Base-by-base conservation (phyloP, 768 basidiomycete genomes). In the Phylloporus rhodoxanthus region DNA sequence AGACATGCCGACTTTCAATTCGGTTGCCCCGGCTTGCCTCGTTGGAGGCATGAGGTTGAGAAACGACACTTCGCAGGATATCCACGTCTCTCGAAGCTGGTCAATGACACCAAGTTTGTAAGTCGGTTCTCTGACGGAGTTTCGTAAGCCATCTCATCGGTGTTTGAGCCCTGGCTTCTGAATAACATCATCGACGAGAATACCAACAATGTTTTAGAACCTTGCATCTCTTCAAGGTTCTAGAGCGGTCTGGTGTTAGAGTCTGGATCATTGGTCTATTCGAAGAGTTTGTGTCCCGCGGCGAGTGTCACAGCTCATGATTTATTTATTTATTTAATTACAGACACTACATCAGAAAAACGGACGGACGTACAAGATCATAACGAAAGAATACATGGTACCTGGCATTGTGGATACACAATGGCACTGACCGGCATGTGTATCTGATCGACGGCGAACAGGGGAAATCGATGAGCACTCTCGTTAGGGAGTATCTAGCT, bases 261-360 rank as follows among this genome's bases (percentile, higher is more conserved):
- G 74, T 94, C 43, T 91, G 92, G 6, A 62, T 94, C 25, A 84
- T 95, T 41, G 92, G 92, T 2, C 75, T 96, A 0, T 86, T 93
- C 1, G 92, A 96, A 66, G 74, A 87, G 91, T 92, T 55, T 30
- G 72, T 59, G 8, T 23, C 32, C 13, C 33, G 41, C 30, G 8
- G 21, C 23, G 2, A 20, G 34, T 20, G 10, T 38, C 20, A 17
- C 34, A 14, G 26, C 17, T 45, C 17, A n/a, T 43, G 26, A 40
- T 20, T 19, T 19, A 2, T 23, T 42, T 21, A n/a, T n/a, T n/a
- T n/a, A n/a, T n/a, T 13, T 33, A 34, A 28, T 26, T 56, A 8
- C n/a, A 93, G 90, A 63, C 87, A 88, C 60, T 94, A 92, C 91
- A 91, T 95, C 44, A 73, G 37, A 69, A 69, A 38, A 74, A 70